Evolutionary conservation across 1,139 yeast genomes (phyloP).

Genomic region (Kodamaea suecica): DNA sequence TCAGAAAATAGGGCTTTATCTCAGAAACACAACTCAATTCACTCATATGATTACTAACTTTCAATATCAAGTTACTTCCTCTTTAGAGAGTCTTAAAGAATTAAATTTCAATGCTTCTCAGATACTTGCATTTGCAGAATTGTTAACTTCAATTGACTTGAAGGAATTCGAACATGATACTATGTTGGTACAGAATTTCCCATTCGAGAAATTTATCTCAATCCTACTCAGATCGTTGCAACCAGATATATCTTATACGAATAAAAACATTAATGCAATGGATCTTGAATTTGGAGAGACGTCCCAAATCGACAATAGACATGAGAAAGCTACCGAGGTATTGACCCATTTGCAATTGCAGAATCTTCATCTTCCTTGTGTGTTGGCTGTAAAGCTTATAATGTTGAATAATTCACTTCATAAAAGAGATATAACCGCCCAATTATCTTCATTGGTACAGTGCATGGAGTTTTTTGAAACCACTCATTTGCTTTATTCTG

Average conservation of each 20-base stretch:
- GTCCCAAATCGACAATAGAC: not conserved
- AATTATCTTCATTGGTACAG: constrained; percentile 7
- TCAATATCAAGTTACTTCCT: constrained; percentile 11
- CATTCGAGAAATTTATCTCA: constrained; percentile 7
- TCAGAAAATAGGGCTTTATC: constrained; percentile 5
- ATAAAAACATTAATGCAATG: no score
- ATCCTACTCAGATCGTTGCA: constrained; percentile 4
- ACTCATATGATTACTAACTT: constrained; percentile 10
- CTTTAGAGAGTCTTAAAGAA: constrained; percentile 9
- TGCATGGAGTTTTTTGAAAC: constrained; percentile 8
- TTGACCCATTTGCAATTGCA: constrained; percentile 5
- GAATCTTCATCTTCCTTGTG: constrained; percentile 3
- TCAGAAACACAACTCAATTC: constrained; percentile 7
- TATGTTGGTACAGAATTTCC: constrained; percentile 2
- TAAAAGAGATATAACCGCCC: constrained; percentile 3
- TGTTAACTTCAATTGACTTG: constrained; percentile 6
- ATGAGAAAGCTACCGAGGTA: constrained; percentile 1
- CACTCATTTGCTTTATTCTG: constrained; percentile 6
- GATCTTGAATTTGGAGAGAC: constrained; percentile 7
- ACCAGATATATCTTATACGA: not conserved
- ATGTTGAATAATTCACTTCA: constrained; percentile 1
- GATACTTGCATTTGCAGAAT: constrained; percentile 2
- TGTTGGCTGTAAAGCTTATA: constrained; percentile 8
- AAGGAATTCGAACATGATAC: constrained; percentile 2
- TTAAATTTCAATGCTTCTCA: constrained; percentile 1